These are phyloP conservation scores for Blastomyces silverae DNA, from an alignment of 2,329 filamentous ascomycete species.

Conservation along the genomic window DNA sequence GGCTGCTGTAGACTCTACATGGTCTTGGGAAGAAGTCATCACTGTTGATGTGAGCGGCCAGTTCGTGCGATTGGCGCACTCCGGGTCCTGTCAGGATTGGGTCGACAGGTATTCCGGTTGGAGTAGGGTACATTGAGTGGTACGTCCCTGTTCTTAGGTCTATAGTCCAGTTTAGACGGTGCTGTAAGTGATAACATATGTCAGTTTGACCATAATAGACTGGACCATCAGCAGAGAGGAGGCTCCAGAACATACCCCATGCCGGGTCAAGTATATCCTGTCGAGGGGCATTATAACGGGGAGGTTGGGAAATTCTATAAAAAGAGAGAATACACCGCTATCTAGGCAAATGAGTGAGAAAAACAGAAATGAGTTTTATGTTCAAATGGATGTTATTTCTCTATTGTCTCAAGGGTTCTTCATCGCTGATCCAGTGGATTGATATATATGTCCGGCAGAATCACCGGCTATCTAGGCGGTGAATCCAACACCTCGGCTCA, in stretches of 20 bases:
- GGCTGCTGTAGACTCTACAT: conserved; percentile 65
- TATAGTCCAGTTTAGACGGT: conserved; percentile 84
- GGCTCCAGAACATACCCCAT: conserved; percentile 56
- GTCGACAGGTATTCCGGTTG: conserved; percentile 82
- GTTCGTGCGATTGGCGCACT: conserved; percentile 71
- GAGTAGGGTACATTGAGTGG: conserved; percentile 63
- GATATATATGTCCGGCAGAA: conserved; percentile 13
- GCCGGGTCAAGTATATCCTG: conserved; percentile 66
- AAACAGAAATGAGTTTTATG: not conserved
- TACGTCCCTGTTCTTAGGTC: conserved; percentile 75
- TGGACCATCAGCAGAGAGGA: conserved; percentile 5
- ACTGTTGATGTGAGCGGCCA: conserved; percentile 47
- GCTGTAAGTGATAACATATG: conserved; percentile 47
- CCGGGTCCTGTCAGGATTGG: conserved; percentile 82
- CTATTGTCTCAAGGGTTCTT: not conserved
- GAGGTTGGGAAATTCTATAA: not conserved
- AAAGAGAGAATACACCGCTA: not conserved
- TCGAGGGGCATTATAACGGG: conserved; percentile 54
- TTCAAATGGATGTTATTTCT: not conserved
- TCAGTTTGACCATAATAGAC: conserved; percentile 2
- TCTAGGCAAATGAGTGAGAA: not conserved
- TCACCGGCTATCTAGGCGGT: conserved; percentile 9
- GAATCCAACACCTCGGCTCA: conserved; percentile 17
- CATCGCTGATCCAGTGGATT: not conserved
- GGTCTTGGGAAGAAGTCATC: conserved; percentile 34